phyloP scores from a whole-genome alignment of 768 basidiomycete species.

The Tylopilus vinaceipallidus region DNA sequence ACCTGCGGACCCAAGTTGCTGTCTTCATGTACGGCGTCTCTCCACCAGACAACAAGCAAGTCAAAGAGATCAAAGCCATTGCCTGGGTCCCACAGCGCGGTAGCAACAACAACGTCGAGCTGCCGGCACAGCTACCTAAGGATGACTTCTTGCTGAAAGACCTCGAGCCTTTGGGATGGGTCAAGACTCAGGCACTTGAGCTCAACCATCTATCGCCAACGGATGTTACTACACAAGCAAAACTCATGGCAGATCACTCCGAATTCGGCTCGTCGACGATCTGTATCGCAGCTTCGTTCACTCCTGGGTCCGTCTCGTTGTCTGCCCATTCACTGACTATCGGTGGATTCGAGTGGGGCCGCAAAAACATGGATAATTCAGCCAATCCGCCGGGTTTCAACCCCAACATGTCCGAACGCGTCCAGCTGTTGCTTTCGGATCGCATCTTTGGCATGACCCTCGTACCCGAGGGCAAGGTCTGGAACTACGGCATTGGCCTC shows the following conservation, averaged over 20 bases:
- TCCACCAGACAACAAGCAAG: slow-evolving; percentile 94
- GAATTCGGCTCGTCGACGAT: slow-evolving; percentile 94
- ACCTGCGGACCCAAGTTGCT: slow-evolving; percentile 94
- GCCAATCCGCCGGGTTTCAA: slow-evolving; percentile 91
- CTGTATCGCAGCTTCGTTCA: slow-evolving; percentile 93
- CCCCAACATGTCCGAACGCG: slow-evolving; percentile 97
- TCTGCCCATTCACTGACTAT: slow-evolving; percentile 90
- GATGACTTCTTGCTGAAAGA: slow-evolving; percentile 96
- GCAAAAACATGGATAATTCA: slow-evolving; percentile 87
- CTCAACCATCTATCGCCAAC: slow-evolving; percentile 88
- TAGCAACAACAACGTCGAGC: slow-evolving; percentile 90
- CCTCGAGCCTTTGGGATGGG: slow-evolving; percentile 92
- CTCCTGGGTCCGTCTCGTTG: slow-evolving; percentile 94
- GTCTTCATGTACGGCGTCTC: slow-evolving; percentile 92
- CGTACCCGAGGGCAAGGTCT: slow-evolving; percentile 90
- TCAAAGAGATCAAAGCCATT: slow-evolving; percentile 97
- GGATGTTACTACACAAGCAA: slow-evolving; percentile 93
- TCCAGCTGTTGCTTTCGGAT: slow-evolving; percentile 90
- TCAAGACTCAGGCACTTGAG: slow-evolving; percentile 95
- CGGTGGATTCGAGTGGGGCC: slow-evolving; percentile 96
- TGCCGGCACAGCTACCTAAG: slow-evolving; percentile 85
- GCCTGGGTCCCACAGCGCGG: slow-evolving; percentile 99
- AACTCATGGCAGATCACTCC: slow-evolving; percentile 94
- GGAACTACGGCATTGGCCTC: slow-evolving; percentile 95
- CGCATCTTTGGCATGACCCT: slow-evolving; percentile 95